Evolutionary conservation across 495 filamentous ascomycete genomes (phyloP).

Genomic region (Immersiella caudata): DNA sequence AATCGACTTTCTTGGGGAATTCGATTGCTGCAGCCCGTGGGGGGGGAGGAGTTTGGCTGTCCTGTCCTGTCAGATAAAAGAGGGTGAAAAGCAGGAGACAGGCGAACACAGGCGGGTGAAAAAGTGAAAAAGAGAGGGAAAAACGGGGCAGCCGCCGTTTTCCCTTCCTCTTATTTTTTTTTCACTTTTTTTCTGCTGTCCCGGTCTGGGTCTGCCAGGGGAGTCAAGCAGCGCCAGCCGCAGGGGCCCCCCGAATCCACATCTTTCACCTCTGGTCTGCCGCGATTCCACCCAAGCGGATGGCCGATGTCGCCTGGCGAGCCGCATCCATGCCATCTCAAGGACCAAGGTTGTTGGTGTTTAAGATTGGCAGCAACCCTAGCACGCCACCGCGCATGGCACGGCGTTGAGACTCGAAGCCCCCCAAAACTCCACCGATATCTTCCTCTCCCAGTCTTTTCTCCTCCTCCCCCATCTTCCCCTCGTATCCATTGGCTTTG

Average conservation of each 20-base stretch:
- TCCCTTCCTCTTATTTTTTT: neutral
- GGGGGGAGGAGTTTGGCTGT: too few species aligned
- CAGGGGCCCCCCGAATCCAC: conserved; percentile 3
- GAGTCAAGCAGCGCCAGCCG: neutral
- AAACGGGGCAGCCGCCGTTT: neutral
- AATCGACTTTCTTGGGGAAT: neutral
- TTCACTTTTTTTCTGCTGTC: neutral
- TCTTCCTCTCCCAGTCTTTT: neutral
- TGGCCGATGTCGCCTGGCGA: conserved; percentile 15
- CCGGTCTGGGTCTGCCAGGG: neutral
- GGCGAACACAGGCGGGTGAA: neutral
- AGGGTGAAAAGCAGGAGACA: neutral
- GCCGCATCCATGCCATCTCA: conserved; percentile 9
- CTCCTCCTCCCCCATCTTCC: neutral
- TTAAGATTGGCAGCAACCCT: conserved; percentile 13
- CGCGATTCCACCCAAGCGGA: conserved; percentile 17
- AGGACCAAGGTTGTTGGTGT: neutral
- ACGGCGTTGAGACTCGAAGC: neutral
- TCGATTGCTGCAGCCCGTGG: neutral
- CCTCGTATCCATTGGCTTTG: neutral
- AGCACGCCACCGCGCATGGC: neutral
- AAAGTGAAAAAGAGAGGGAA: neutral
- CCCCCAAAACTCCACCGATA: too few species aligned
- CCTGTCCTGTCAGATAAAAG: neutral
- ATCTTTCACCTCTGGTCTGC: neutral